A percentile compares a stretch with the other conserved stretches of the same genome.
Conservation (phyloP, 371 early-diverging fungal genomes). For the Mucor circinelloides region DNA sequence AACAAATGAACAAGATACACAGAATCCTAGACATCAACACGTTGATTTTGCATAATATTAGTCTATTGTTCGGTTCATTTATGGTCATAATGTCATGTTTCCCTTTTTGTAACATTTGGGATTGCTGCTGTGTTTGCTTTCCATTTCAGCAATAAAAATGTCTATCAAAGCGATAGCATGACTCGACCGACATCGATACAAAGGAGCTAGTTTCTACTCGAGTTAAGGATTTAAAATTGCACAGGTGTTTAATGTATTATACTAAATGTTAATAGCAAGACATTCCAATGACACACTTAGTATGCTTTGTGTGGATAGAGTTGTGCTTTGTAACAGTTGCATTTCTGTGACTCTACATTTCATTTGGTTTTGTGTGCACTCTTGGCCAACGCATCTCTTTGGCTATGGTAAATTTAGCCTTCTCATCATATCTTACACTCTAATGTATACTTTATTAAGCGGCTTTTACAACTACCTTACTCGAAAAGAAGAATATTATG, state of each 20-base stretch:
- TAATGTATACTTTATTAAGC: conserved; percentile 88
- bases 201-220: neutral
- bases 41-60: neutral
- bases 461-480: conserved; percentile 89
- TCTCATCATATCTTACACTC: neutral
- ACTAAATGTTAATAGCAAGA: no score
- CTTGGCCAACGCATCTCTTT: neutral
- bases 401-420: no score
- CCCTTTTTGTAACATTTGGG: neutral
- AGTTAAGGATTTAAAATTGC: neutral
- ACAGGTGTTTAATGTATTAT: neutral
- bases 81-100: neutral
- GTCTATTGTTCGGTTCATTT: neutral
- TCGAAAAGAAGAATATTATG: conserved; percentile 87
- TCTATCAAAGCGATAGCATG: neutral
- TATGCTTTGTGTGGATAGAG: no score
- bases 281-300: no score
- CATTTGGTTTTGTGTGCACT: no score
- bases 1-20: neutral
- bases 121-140: neutral
- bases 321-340: no score
- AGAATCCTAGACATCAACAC: neutral
- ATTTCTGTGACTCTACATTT: no score
- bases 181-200: neutral
- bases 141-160: neutral